Conservation (phyloP, 2,329 filamentous ascomycete genomes). For the Helicocarpus griseus region DNA sequence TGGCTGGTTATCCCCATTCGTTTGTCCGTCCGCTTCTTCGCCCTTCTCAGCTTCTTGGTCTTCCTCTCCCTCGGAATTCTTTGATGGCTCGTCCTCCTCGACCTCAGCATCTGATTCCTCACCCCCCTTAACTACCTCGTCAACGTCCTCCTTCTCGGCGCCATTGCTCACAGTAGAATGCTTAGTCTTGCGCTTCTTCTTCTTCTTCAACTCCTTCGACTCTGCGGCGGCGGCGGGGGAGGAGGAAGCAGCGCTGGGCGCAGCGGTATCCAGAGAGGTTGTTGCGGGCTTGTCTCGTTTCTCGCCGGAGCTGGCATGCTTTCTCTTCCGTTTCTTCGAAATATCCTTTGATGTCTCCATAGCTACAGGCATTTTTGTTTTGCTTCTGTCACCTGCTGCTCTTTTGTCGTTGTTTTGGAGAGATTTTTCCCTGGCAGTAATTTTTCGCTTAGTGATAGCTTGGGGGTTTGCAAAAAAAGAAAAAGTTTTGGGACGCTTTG, state of each 20-base stretch:
- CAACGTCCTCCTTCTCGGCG: conserved; percentile 20
- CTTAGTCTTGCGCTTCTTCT: conserved; percentile 32
- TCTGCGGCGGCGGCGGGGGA: conserved; percentile 12
- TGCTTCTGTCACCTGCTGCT: background rate
- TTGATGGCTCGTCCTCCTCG: conserved; percentile 14
- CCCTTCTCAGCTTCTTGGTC: conserved; percentile 26
- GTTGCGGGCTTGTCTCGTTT: conserved; percentile 17
- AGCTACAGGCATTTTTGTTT: conserved; percentile 15
- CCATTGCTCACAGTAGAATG: conserved; percentile 27
- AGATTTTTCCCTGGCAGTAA: conserved; percentile 9
- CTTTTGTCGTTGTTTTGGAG: conserved; percentile 7
- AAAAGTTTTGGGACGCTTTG: conserved; percentile 1
- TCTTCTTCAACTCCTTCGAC: conserved; percentile 17
- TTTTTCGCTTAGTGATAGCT: conserved; percentile 3
- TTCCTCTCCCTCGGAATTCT: conserved; percentile 30
- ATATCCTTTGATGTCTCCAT: conserved; percentile 30
- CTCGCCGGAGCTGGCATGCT: conserved; percentile 24
- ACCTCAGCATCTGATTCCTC: conserved; percentile 11
- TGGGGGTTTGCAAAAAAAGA: background rate
- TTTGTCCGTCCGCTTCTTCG: conserved; percentile 19
- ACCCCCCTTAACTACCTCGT: conserved; percentile 5
- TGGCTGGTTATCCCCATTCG: conserved; percentile 19
- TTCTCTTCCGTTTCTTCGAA: conserved; percentile 38
- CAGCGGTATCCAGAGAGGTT: conserved; percentile 15
- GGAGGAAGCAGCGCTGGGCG: conserved; percentile 10